Evolutionary conservation across 257 asterid species (phyloP), one percentile per base, ranked within the genome.

Genomic region (Buddleja alternifolia): DNA sequence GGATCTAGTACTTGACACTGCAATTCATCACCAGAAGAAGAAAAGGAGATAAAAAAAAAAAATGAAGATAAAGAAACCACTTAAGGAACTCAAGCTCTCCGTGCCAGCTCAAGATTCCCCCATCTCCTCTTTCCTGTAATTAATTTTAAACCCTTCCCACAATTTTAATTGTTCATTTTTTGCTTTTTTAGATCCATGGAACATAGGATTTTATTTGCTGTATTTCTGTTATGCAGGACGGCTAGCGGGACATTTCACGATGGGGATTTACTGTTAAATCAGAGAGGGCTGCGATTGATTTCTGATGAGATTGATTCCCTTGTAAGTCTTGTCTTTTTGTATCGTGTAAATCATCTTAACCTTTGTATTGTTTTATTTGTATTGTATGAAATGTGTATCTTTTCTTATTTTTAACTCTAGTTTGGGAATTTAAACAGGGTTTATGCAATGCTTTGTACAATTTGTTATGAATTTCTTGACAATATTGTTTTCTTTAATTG

Each of bases 241-340:
- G 95, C 96, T 0, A 93, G 99, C 63, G 97, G 99, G 67, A 93
- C 99, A 9, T 93, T 93, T 82, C 95, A 87, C 63, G 96, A 93
- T 44, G 97, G 99, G 14, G 96, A 87, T 84, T 77, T 93, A 44
- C 81, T 87, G 52, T 78, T 93, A 73, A 93, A 93, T 69, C 92
- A 79, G 67, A 88, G 82, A 74, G 99, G 99, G 39, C 79, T 93
- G 77, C 90, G 96, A 16, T 75, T 93, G 39, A 75, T 86, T 75
- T 87, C 99, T 0, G 86, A 80, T 42, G 95, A 88, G 61, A 81
- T 76, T 45, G 89, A 84, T 77, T 73, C 95, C 63, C 72, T 67
- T 56, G 96, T 88, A 68, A 71, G 82, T 53, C 71, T 56, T 7
- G 21, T 69, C 8, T 14, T 19, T 7, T n/a, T n/a, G n/a, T n/a